Percentiles rank a stretch among this genome's conserved stretches.
phyloP scores from a whole-genome alignment of 306 rosid genomes.

The Fragaria iinumae region DNA sequence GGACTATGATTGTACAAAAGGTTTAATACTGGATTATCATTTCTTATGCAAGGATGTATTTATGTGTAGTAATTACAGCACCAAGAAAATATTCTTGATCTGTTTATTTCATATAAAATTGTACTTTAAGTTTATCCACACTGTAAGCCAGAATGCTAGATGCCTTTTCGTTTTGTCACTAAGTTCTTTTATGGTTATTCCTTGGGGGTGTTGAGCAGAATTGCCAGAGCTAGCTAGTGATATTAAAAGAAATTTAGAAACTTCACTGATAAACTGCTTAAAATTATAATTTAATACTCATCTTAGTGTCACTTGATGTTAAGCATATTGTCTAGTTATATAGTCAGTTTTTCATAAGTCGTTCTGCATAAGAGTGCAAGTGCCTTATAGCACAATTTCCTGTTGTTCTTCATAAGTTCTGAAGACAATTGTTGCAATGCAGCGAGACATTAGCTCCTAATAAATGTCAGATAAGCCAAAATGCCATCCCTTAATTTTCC shows the following conservation, averaged over 20 bases:
- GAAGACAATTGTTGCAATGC: neutral
- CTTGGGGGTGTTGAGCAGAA: neutral
- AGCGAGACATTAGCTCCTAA: neutral
- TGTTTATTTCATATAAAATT: neutral
- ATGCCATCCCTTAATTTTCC: neutral
- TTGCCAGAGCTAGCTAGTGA: neutral
- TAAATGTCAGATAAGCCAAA: neutral
- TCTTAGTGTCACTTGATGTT: no score
- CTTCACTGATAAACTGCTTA: no score
- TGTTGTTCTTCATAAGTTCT: neutral
- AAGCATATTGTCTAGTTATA: no score
- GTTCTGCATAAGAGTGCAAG: no score
- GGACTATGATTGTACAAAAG: constrained; percentile 56
- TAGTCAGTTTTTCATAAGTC: no score
- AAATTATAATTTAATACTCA: no score
- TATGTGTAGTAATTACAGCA: constrained; percentile 32
- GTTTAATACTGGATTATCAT: constrained; percentile 38
- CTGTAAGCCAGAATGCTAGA: neutral
- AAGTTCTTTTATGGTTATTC: neutral
- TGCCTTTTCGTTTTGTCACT: neutral
- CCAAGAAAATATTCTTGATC: constrained; percentile 25
- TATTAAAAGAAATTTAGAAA: neutral
- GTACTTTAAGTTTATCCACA: neutral
- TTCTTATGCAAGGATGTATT: constrained; percentile 26
- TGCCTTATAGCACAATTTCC: neutral